Evolutionary conservation across 192 early-diverging fungal genomes (phyloP).

Genomic region (Coemansia sp.): DNA sequence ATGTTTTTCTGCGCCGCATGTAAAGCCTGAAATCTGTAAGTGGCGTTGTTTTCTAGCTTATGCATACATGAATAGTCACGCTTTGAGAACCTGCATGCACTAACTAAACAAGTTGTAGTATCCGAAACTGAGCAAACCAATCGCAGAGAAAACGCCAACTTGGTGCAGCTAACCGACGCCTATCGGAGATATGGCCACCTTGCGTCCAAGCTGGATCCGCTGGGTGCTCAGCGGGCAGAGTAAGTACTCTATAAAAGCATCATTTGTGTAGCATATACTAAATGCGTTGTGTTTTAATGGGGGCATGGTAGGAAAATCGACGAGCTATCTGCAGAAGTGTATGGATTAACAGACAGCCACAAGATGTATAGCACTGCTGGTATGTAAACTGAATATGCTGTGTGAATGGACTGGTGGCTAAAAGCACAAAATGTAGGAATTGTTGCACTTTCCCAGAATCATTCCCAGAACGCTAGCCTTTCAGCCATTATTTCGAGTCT

Average conservation of each 20-base stretch:
- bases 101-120: slow-evolving; percentile 7
- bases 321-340: slow-evolving; percentile 60
- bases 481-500: slow-evolving; percentile 45
- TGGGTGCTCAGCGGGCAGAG: slow-evolving; percentile 61
- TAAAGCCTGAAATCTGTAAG: slow-evolving; percentile 34
- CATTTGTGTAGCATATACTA: neutral
- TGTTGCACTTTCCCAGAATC: slow-evolving; percentile 17
- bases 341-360: slow-evolving; percentile 69
- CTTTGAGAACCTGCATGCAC: no score
- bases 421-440: slow-evolving; percentile 26
- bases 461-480: slow-evolving; percentile 18
- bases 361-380: slow-evolving; percentile 34
- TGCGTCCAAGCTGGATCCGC: slow-evolving; percentile 79
- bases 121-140: slow-evolving; percentile 69
- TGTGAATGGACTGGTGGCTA: slow-evolving; percentile 9
- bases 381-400: slow-evolving; percentile 5
- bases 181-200: slow-evolving; percentile 82
- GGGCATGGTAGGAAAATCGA: slow-evolving; percentile 38
- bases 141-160: slow-evolving; percentile 75
- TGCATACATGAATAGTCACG: neutral
- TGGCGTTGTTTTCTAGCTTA: neutral
- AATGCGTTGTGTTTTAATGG: no score
- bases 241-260: slow-evolving; percentile 16
- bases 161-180: slow-evolving; percentile 77
- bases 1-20: slow-evolving; percentile 21